Conservation (phyloP, 352 stramenopile genomes). For the Pythium volutum region DNA sequence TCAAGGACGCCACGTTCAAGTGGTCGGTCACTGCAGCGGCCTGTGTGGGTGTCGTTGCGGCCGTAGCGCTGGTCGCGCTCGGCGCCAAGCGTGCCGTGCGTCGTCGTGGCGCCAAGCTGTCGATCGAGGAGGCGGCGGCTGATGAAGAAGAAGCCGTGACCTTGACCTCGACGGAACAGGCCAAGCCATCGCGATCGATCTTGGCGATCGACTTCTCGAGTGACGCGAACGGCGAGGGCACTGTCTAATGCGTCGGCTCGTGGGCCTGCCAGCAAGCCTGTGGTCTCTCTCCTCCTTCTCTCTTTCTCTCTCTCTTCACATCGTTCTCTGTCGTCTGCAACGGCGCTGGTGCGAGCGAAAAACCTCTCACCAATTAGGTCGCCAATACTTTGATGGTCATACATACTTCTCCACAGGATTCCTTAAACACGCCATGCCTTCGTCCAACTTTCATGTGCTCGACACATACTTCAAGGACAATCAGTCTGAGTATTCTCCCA, state of each 20-base stretch:
- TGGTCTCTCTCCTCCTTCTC: neutral
- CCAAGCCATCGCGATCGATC: neutral
- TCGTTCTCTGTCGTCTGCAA: slow-evolving; percentile 9
- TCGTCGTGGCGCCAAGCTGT: slow-evolving; percentile 1
- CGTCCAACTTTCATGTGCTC: no score
- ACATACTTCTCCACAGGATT: neutral
- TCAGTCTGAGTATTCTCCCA: no score
- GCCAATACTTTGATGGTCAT: slow-evolving; percentile 9
- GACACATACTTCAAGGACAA: no score
- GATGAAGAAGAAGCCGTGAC: neutral
- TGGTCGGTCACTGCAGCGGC: slow-evolving; percentile 12
- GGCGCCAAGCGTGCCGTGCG: slow-evolving; percentile 25
- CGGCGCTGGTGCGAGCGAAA: neutral
- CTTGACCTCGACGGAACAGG: neutral
- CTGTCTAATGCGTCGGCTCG: neutral
- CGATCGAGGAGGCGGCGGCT: neutral
- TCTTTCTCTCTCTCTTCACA: neutral
- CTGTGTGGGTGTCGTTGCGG: slow-evolving; percentile 28
- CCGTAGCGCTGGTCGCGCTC: slow-evolving; percentile 25
- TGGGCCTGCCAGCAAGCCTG: neutral
- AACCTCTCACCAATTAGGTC: neutral
- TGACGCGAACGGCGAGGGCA: neutral
- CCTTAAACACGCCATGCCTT: no score
- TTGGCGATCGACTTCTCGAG: neutral
- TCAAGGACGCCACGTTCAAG: slow-evolving; percentile 19